A percentile compares a stretch with the other conserved stretches of the same genome.
phyloP scores from a whole-genome alignment of 1,139 yeast genomes.

The Groenewaldozyma auringiensis region DNA sequence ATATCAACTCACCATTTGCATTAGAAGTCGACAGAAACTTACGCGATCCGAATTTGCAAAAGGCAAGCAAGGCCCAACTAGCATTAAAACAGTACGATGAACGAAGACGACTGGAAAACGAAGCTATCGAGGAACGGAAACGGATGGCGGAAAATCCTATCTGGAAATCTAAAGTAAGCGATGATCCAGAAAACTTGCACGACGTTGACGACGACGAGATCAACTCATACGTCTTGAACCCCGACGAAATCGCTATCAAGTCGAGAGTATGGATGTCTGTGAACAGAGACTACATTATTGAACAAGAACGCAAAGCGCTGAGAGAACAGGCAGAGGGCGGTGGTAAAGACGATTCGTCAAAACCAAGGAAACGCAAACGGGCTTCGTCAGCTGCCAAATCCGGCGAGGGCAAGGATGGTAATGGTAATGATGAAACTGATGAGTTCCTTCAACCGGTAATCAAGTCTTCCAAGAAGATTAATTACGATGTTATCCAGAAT shows the following conservation, averaged over 20 bases:
- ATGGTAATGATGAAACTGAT: not conserved
- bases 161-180: slow-evolving; percentile 43
- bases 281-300: slow-evolving; percentile 76
- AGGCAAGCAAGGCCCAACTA: slow-evolving; percentile 9
- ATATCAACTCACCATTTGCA: not conserved
- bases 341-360: not conserved
- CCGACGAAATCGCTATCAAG: slow-evolving; percentile 60
- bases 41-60: slow-evolving; percentile 12
- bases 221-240: slow-evolving; percentile 49
- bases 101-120: slow-evolving; percentile 5
- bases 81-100: not conserved
- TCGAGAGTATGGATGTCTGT: slow-evolving; percentile 83
- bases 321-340: slow-evolving; percentile 45
- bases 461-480: slow-evolving; percentile 65
- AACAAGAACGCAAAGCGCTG: slow-evolving; percentile 76
- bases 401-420: not conserved
- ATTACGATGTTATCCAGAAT: slow-evolving; percentile 62
- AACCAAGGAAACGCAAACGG: not conserved
- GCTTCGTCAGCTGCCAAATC: not conserved
- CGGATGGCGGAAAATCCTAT: slow-evolving; percentile 9
- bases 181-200: slow-evolving; percentile 54
- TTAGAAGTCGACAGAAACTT: slow-evolving; percentile 20
- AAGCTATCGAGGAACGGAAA: slow-evolving; percentile 9
- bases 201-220: slow-evolving; percentile 83
- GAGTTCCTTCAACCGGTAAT: not conserved